Evolutionary conservation across 2,329 filamentous ascomycete genomes (phyloP).

Genomic region (Calonectria pseudoreteaudii): DNA sequence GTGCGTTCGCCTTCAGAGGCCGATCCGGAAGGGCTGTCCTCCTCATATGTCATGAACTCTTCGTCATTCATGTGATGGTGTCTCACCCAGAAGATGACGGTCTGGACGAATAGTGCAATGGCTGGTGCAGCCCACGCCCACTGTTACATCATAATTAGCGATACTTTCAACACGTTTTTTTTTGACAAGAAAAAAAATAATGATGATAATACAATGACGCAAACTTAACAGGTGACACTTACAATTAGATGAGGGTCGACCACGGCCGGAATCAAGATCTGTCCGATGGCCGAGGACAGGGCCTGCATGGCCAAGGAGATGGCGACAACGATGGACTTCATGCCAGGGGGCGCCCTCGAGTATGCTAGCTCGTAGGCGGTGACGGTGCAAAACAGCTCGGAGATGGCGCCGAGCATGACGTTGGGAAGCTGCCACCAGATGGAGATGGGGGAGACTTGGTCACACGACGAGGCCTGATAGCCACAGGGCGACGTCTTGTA

Average conservation of each 20-base stretch:
- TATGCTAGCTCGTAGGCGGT: constrained; percentile 55
- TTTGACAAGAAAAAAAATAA: background rate
- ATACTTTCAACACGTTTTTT: no score
- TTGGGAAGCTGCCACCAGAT: constrained; percentile 38
- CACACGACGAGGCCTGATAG: constrained; percentile 40
- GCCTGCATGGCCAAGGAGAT: constrained; percentile 62
- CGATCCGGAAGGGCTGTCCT: background rate
- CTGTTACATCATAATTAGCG: constrained; percentile 42
- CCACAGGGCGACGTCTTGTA: constrained; percentile 66
- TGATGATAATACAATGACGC: background rate
- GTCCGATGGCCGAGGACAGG: constrained; percentile 58
- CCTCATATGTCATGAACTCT: constrained; percentile 19
- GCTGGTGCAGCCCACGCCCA: constrained; percentile 44
- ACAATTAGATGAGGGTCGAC: constrained; percentile 59
- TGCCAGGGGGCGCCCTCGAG: constrained; percentile 62
- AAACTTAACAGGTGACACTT: background rate
- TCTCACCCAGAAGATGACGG: constrained; percentile 38
- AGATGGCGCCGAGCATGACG: constrained; percentile 44
- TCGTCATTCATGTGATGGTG: constrained; percentile 40
- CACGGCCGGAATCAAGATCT: constrained; percentile 52
- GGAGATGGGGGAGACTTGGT: constrained; percentile 32
- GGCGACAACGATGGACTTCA: constrained; percentile 63
- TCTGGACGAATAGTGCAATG: constrained; percentile 39
- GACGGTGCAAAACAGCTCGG: constrained; percentile 45
- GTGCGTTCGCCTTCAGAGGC: background rate